phyloP scores from a whole-genome alignment of 1,139 yeast species.

The Candida freyschussii region DNA sequence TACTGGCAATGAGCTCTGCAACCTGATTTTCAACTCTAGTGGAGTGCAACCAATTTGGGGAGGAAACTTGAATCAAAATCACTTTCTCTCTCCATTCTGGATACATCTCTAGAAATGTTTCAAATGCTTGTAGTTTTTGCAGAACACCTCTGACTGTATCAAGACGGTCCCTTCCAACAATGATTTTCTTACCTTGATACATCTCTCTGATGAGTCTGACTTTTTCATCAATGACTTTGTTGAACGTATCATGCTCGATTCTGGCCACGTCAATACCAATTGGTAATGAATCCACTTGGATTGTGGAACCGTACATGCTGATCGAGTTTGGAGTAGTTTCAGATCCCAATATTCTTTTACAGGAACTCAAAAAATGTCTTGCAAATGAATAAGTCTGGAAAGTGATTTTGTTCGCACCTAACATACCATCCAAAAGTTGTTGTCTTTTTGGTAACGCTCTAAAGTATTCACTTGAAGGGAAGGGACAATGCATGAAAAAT shows the following conservation, averaged over 20 bases:
- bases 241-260: conserved; percentile 55
- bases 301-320: conserved; percentile 70
- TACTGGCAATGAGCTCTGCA: conserved; percentile 68
- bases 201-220: conserved; percentile 54
- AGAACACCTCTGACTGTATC: conserved; percentile 80
- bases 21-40: conserved; percentile 71
- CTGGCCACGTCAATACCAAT: conserved; percentile 76
- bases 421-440: conserved; percentile 79
- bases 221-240: conserved; percentile 38
- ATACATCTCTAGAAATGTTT: conserved; percentile 75
- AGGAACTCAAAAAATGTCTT: conserved; percentile 85
- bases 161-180: conserved; percentile 78
- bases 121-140: conserved; percentile 78
- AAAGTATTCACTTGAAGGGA: conserved; percentile 95
- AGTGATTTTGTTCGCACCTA: conserved; percentile 82
- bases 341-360: conserved; percentile 76
- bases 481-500: conserved; percentile 80
- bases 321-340: conserved; percentile 54
- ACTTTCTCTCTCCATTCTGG: conserved; percentile 91
- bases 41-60: conserved; percentile 43
- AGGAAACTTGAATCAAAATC: conserved; percentile 86
- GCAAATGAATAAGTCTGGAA: conserved; percentile 85
- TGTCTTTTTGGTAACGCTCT: conserved; percentile 80
- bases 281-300: conserved; percentile 71
- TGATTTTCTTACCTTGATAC: conserved; percentile 69